phyloP scores from a whole-genome alignment of 768 basidiomycete genomes.

The Pholiota conissans region DNA sequence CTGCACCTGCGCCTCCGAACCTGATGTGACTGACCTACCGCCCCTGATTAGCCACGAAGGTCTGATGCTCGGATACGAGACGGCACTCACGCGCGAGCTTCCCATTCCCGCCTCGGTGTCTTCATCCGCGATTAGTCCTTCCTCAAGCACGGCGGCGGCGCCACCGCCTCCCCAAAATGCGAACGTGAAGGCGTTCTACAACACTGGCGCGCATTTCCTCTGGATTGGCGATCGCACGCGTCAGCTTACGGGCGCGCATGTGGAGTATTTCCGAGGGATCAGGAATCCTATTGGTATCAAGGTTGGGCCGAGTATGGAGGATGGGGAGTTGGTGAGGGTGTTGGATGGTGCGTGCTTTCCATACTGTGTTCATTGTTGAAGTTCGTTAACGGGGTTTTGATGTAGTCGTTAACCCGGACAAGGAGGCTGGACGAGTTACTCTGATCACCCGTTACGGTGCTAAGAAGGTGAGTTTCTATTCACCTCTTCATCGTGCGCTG shows the following conservation, averaged over 20 bases:
- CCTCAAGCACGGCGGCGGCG: slow-evolving; percentile 1
- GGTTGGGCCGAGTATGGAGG: slow-evolving; percentile 85
- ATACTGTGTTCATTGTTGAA: not conserved
- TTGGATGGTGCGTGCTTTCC: slow-evolving; percentile 64
- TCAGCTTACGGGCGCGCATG: slow-evolving; percentile 89
- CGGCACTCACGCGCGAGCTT: slow-evolving; percentile 81
- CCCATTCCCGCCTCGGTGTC: slow-evolving; percentile 34
- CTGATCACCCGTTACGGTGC: slow-evolving; percentile 95
- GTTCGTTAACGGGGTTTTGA: too few relatives aligned
- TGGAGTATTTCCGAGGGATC: slow-evolving; percentile 93
- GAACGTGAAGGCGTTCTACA: slow-evolving; percentile 60
- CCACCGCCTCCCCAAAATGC: not conserved
- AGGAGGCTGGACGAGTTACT: slow-evolving; percentile 80
- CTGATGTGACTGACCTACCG: too few relatives aligned
- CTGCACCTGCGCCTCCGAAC: not conserved
- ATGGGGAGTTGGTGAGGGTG: slow-evolving; percentile 73
- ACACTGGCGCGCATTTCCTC: slow-evolving; percentile 90
- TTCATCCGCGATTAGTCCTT: not conserved
- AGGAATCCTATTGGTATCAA: slow-evolving; percentile 96
- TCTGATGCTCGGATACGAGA: slow-evolving; percentile 88
- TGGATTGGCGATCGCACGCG: slow-evolving; percentile 98
- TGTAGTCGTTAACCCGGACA: slow-evolving; percentile 86
- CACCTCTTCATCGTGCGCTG: too few relatives aligned
- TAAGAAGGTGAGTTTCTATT: slow-evolving; percentile 65
- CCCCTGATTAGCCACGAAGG: slow-evolving; percentile 75